A percentile compares a stretch with the other conserved stretches of the same genome.
phyloP scores from a whole-genome alignment of 192 early-diverging fungal species.

The Phycomyces nitens region DNA sequence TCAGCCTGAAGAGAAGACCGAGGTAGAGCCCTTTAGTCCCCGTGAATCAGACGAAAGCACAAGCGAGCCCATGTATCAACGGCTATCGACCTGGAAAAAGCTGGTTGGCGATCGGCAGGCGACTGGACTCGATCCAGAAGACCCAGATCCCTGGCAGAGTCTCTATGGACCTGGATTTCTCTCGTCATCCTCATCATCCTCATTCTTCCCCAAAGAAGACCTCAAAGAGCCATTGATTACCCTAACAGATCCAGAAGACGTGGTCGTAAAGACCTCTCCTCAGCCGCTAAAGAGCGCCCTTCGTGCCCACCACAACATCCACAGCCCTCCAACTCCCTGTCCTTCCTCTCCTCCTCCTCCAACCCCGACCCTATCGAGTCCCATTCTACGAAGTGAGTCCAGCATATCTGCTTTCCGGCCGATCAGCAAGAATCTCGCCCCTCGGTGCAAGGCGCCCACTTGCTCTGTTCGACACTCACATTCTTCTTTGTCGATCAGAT shows the following conservation, averaged over 20 bases:
- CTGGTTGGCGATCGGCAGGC: not conserved
- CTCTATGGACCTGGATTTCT: not conserved
- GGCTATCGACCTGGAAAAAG: not conserved
- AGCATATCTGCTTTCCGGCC: slow-evolving; percentile 27
- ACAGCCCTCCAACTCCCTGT: not conserved
- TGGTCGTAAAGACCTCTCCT: not conserved
- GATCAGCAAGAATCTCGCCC: slow-evolving; percentile 30
- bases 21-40: not conserved
- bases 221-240: no score
- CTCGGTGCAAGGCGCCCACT: slow-evolving; percentile 6
- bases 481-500: slow-evolving; percentile 4
- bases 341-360: not conserved
- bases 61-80: not conserved
- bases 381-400: slow-evolving; percentile 20
- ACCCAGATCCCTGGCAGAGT: not conserved
- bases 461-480: not conserved
- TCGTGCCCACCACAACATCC: not conserved
- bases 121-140: not conserved
- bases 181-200: not conserved
- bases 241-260: no score
- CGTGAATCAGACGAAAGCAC: not conserved
- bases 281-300: not conserved
- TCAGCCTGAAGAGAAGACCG: not conserved
- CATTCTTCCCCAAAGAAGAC: not conserved
- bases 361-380: not conserved